Evolutionary conservation across 1,139 yeast genomes (phyloP).

Genomic region (Pichia sp.): DNA sequence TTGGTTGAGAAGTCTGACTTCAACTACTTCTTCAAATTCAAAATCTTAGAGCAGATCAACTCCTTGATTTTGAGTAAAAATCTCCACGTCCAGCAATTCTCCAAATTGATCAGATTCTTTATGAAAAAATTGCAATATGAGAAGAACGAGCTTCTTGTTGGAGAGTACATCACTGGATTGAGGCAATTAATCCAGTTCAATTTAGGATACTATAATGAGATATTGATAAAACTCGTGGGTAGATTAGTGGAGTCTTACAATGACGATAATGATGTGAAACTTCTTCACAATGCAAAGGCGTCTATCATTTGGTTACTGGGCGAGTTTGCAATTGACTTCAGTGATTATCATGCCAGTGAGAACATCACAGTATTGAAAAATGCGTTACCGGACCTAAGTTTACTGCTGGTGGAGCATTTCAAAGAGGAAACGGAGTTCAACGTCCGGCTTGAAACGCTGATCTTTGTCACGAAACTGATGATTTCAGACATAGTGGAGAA

Average conservation of each 20-base stretch:
- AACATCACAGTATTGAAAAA: constrained; percentile 14
- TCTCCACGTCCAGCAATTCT: constrained; percentile 34
- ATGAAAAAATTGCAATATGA: constrained; percentile 22
- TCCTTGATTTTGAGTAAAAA: constrained; percentile 38
- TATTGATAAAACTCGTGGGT: constrained; percentile 40
- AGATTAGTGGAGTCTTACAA: constrained; percentile 19
- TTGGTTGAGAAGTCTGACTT: constrained; percentile 41
- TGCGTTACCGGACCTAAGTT: constrained; percentile 61
- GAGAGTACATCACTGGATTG: constrained; percentile 37
- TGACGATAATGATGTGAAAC: constrained; percentile 5
- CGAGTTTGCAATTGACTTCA: constrained; percentile 48
- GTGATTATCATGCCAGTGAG: constrained; percentile 25
- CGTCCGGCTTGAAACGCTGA: constrained; percentile 68
- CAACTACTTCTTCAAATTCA: constrained; percentile 40
- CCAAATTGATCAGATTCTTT: constrained; percentile 21
- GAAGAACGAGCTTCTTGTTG: constrained; percentile 24
- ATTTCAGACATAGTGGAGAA: constrained; percentile 34
- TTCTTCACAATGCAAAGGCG: constrained; percentile 54
- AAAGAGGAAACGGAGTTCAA: constrained; percentile 39
- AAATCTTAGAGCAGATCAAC: constrained; percentile 58
- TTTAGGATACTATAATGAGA: constrained; percentile 40
- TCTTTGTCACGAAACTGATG: constrained; percentile 70
- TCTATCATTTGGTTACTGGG: constrained; percentile 91
- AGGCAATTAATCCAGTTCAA: constrained; percentile 69
- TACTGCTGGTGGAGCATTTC: constrained; percentile 54